Conservation (phyloP, 2,329 filamentous ascomycete genomes). For the Aspergillus sclerotialis region DNA sequence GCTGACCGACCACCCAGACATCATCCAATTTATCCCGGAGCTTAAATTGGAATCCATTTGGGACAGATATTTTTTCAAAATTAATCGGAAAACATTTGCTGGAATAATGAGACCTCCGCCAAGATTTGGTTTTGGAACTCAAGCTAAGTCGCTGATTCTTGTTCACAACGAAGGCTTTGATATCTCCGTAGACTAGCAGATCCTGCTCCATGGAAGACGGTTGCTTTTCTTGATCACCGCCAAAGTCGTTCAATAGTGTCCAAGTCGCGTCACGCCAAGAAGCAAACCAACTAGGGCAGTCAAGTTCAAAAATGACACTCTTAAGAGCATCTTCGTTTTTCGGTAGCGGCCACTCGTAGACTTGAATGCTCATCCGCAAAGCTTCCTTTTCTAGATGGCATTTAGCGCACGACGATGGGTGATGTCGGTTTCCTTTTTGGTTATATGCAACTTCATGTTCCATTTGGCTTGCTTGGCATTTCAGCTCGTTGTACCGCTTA, state of each 20-base stretch:
- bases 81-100: conserved; percentile 4
- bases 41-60: conserved; percentile 37
- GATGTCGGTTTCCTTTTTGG: neutral
- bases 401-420: conserved; percentile 17
- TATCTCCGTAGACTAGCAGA: conserved; percentile 5
- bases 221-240: conserved; percentile 13
- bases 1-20: conserved; percentile 13
- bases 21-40: conserved; percentile 28
- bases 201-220: conserved; percentile 3
- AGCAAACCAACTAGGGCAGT: conserved; percentile 31
- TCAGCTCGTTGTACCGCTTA: conserved; percentile 3
- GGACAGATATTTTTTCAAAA: conserved; percentile 32
- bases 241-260: conserved; percentile 35
- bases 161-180: neutral
- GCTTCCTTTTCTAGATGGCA: conserved; percentile 29
- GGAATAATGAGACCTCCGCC: conserved; percentile 12
- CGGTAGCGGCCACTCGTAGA: conserved; percentile 52
- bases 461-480: conserved; percentile 1
- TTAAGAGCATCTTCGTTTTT: conserved; percentile 20
- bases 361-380: conserved; percentile 31
- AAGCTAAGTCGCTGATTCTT: conserved; percentile 5
- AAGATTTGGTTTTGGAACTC: conserved; percentile 11
- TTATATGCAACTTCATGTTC: neutral
- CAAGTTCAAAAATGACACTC: conserved; percentile 46
- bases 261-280: conserved; percentile 44